Evolutionary conservation across 768 basidiomycete genomes (phyloP), one percentile per base, ranked within the genome.

Genomic region (Podaxis sp.): DNA sequence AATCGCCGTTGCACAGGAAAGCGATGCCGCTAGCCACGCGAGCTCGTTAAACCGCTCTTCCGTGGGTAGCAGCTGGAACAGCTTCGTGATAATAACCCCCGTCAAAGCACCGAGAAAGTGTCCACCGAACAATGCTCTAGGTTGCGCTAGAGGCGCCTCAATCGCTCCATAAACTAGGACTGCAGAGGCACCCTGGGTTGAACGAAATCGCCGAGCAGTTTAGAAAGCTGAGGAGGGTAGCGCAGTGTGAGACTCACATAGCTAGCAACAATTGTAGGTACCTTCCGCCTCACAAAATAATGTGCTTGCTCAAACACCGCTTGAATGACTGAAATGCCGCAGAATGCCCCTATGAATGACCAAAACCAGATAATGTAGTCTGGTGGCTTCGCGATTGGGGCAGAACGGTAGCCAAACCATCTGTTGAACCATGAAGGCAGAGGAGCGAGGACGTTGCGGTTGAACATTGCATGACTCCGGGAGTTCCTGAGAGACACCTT

Each of bases 161-260:
- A 85, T 76, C 2, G 79, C 76, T 17, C 82, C 84, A 62, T 84
- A 85, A 33, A 83, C 77, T 49, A 86, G 74, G 8, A 85, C 80
- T 5, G 85, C 84, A 11, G 81, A 80, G 24, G 83, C 83, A 22
- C 81, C 84, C 85, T 85, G 46, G 3, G 24, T 2, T 19, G 67
- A 7, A n/a, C 43, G 43, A n/a, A 7, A n/a, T 17, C 17, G 2
- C 7, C 33, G 8, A 33, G 33, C 12, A 24, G 17, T 46, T 24
- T 11, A 17, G 1, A 11, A 52, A 29, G 54, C 22, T 53, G 11
- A 59, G 24, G 12, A 56, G 15, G 47, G 36, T 22, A 55, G 33
- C 7, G 49, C 25, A 47, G 5, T 24, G 3, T 27, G 38, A 13
- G 13, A 73, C 81, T 63, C 65, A 83, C 82, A 70, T 77, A 84